phyloP scores from a whole-genome alignment of 805 yeast genomes.

The Ogataea ganodermae region DNA sequence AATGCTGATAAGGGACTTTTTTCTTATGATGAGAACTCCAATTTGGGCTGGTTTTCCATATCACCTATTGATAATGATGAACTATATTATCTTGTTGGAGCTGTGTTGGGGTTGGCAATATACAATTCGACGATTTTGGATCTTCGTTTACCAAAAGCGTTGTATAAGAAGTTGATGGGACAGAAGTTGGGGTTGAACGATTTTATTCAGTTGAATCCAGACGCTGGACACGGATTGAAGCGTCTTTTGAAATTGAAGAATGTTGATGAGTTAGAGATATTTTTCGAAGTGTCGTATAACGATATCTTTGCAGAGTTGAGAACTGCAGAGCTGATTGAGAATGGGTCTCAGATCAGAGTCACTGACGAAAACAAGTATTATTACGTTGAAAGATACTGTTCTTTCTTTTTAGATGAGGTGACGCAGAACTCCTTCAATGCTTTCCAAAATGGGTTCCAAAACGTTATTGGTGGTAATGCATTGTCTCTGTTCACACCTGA shows the following conservation, averaged over 20 bases:
- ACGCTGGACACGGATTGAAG: slow-evolving; percentile 53
- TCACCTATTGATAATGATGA: slow-evolving; percentile 48
- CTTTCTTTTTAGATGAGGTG: slow-evolving; percentile 59
- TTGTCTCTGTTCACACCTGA: slow-evolving; percentile 76
- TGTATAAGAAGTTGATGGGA: slow-evolving; percentile 72
- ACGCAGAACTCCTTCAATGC: slow-evolving; percentile 54
- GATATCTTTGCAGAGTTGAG: slow-evolving; percentile 47
- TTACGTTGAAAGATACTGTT: slow-evolving; percentile 65
- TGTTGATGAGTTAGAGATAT: slow-evolving; percentile 51
- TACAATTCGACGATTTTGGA: slow-evolving; percentile 88
- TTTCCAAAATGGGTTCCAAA: slow-evolving; percentile 69
- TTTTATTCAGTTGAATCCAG: slow-evolving; percentile 68
- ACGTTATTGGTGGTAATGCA: slow-evolving; percentile 80
- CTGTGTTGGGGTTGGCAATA: slow-evolving; percentile 84
- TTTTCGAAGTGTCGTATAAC: slow-evolving; percentile 62
- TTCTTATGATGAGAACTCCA: slow-evolving; percentile 64
- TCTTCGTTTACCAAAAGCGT: slow-evolving; percentile 69
- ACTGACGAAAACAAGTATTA: slow-evolving; percentile 55
- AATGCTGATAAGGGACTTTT: slow-evolving; percentile 70
- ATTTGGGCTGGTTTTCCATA: slow-evolving; percentile 73
- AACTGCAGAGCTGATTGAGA: slow-evolving; percentile 53
- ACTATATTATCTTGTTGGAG: slow-evolving; percentile 77
- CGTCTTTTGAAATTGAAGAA: slow-evolving; percentile 46
- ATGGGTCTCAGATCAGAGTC: slow-evolving; percentile 60
- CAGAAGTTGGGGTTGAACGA: slow-evolving; percentile 62